These are phyloP conservation scores for Candida dajiaensis DNA, from an alignment of 805 yeast genomes.

Conservation along the genomic window DNA sequence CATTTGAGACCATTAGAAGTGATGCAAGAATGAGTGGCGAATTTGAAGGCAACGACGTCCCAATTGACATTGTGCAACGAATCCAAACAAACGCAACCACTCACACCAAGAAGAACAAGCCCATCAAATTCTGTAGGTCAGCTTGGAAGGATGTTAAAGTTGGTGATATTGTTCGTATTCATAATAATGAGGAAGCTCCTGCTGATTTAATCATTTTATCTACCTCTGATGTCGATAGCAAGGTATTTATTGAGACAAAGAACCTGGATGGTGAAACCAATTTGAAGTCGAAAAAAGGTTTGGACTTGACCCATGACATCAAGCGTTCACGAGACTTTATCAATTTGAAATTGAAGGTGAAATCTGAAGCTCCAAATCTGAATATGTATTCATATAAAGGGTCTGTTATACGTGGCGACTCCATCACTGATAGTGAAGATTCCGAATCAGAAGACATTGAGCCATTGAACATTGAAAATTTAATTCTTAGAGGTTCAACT, in stretches of 20 bases:
- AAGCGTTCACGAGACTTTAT: conserved; percentile 43
- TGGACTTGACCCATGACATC: conserved; percentile 51
- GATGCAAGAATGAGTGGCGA: conserved; percentile 5
- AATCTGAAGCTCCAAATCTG: conserved; percentile 80
- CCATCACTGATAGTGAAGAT: conserved; percentile 5
- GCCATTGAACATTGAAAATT: conserved; percentile 60
- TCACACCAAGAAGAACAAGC: conserved; percentile 32
- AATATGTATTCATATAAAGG: conserved; percentile 76
- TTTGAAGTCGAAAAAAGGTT: conserved; percentile 68
- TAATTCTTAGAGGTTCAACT: conserved; percentile 67
- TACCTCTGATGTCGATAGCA: conserved; percentile 64
- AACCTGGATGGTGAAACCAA: conserved; percentile 81
- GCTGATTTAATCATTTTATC: conserved; percentile 66
- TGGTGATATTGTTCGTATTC: conserved; percentile 68
- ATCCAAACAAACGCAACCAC: conserved; percentile 18
- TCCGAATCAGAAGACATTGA: conserved; percentile 34
- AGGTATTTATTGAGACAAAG: conserved; percentile 71
- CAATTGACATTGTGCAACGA: conserved; percentile 3
- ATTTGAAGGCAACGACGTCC: conserved; percentile 1
- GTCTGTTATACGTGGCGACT: conserved; percentile 46
- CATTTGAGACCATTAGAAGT: conserved; percentile 15
- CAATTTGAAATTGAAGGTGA: conserved; percentile 57
- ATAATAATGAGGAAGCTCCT: conserved; percentile 75
- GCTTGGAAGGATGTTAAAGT: conserved; percentile 72
- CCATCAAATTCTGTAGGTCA: conserved; percentile 33